Base-by-base conservation (phyloP, 2,329 filamentous ascomycete genomes). In the Sphaerulina musiva region DNA sequence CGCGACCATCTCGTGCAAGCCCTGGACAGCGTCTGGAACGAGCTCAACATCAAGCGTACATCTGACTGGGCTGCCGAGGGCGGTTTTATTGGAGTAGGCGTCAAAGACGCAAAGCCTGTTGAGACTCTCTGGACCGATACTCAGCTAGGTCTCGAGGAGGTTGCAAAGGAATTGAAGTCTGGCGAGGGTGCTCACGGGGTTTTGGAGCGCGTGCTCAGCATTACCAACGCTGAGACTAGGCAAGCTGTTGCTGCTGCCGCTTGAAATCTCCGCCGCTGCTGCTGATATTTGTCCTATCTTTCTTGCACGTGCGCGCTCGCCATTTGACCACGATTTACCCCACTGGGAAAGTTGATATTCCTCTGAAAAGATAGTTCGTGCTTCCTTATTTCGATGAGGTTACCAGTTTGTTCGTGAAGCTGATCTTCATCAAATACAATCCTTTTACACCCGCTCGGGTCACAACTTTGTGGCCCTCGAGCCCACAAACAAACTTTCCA, bases 71-170 rank as follows among this genome's bases (percentile, higher is more conserved):
- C 87, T 31, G 82, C 84, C 11, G 81, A 93, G 68, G 93, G 93
- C 45, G 93, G 93, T 6, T 96, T 97, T 73, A 88, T 97, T 55
- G 93, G 92, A 50, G 93, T 98, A 7, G 93, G 93, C 20, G 85
- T 89, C 60, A 74, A 85, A 54, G 79, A 78, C 46, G 79, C 78
- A 12, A 72, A 77, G 52, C 74, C 74, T 2, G 79, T 81, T 40
- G 74, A 81, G 68, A 85, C 91, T n/a, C 84, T 98, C 40, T 98
- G 93, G 93, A 93, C 88, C 1, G 84, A 96, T 65, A 78, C 80
- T 65, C 93, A 98, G 78, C 82, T 98, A 53, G 88, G 86, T 40
- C 79, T 95, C 46, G 80, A 83, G 55, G 78, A 87, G 66, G 76
- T 81, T 11, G 76, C 82, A 48, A 76, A 80, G 67, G 81, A 85